Percentiles rank a stretch among this genome's conserved stretches.
Conservation (phyloP, 306 rosid species). For the Prunus padus region DNA sequence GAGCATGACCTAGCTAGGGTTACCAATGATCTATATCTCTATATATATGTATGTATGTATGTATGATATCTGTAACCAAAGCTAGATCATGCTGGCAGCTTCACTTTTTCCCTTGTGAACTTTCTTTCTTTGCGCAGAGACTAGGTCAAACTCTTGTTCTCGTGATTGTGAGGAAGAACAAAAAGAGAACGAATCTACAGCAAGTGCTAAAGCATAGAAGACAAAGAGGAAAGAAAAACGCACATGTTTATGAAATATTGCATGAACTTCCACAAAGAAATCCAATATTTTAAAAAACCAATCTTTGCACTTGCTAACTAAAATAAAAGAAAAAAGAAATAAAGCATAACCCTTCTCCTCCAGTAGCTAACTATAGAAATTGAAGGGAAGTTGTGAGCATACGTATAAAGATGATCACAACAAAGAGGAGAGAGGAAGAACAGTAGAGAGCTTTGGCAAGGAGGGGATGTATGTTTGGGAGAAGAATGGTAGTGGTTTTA, state of each 20-base stretch:
- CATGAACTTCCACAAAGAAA: neutral
- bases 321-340: neutral
- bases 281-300: neutral
- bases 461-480: neutral
- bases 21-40: slow-evolving; percentile 22
- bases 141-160: slow-evolving; percentile 6
- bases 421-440: neutral
- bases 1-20: slow-evolving; percentile 98
- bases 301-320: neutral
- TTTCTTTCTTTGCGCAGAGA: neutral
- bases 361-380: neutral
- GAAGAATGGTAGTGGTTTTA: neutral
- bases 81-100: slow-evolving; percentile 99
- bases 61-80: slow-evolving; percentile 26
- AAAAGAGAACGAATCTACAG: neutral
- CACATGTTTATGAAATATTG: neutral
- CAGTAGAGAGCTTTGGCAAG: neutral
- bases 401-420: neutral
- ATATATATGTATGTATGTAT: neutral
- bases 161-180: neutral
- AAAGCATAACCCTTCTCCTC: neutral
- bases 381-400: too few species aligned
- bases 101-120: slow-evolving; percentile 89
- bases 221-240: neutral
- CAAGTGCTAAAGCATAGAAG: neutral